Conservation (phyloP, 139 green algal species). For the Haematococcus sp. region DNA sequence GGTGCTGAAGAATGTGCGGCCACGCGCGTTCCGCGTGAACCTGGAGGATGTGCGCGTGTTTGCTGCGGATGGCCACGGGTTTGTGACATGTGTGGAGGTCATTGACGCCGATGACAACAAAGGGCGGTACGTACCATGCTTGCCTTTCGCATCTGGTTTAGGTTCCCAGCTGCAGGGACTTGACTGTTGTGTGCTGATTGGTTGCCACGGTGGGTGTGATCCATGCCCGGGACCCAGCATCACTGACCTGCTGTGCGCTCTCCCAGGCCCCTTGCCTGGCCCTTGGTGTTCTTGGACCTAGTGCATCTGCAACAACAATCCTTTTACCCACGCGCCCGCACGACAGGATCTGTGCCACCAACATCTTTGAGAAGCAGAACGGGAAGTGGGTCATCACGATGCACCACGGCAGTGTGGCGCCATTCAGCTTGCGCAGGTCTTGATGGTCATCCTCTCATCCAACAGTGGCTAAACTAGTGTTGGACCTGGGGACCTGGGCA, state of each 20-base stretch:
- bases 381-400: constrained; percentile 72
- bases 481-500: too few species aligned
- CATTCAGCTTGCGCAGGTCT: background rate
- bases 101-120: constrained; percentile 62
- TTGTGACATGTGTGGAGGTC: constrained; percentile 80
- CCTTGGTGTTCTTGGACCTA: too few species aligned
- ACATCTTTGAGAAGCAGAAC: constrained; percentile 83
- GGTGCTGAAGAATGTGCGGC: constrained; percentile 56
- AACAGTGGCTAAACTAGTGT: too few species aligned
- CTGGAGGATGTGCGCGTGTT: constrained; percentile 75
- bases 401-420: constrained; percentile 62
- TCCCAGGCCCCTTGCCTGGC: too few species aligned
- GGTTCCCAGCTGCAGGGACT: background rate
- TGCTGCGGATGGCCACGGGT: constrained; percentile 40
- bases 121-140: constrained; percentile 43
- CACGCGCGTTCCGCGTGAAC: constrained; percentile 52
- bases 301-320: too few species aligned
- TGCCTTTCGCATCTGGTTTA: background rate
- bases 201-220: background rate
- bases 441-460: too few species aligned
- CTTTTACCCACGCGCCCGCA: background rate
- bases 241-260: too few species aligned
- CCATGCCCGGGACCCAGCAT: too few species aligned
- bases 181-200: background rate
- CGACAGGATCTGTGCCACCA: constrained; percentile 73